Conservation (phyloP, 441 rosid species). For the Erodium texanum region DNA sequence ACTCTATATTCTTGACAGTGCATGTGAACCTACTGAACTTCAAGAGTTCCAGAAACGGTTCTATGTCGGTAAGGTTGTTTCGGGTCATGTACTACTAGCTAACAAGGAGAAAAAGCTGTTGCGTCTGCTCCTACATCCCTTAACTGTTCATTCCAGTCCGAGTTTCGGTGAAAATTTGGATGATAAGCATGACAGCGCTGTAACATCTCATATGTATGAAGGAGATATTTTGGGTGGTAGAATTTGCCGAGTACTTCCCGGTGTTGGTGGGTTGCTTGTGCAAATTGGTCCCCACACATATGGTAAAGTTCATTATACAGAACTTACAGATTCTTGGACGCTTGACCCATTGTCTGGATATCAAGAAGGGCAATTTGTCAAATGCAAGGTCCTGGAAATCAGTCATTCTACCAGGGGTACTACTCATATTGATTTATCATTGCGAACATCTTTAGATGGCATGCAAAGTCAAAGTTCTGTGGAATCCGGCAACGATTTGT, state of each 20-base stretch:
- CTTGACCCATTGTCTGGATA: slow-evolving; percentile 64
- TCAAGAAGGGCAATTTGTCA: slow-evolving; percentile 77
- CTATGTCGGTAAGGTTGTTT: slow-evolving; percentile 54
- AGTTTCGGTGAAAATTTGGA: slow-evolving; percentile 21
- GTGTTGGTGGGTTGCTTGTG: slow-evolving; percentile 76
- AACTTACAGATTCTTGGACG: slow-evolving; percentile 66
- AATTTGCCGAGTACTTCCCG: slow-evolving; percentile 65
- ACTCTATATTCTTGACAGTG: slow-evolving; percentile 67
- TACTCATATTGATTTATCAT: slow-evolving; percentile 65
- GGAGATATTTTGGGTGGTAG: slow-evolving; percentile 85
- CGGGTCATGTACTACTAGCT: slow-evolving; percentile 55
- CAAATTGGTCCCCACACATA: slow-evolving; percentile 73
- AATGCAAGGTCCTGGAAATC: slow-evolving; percentile 85
- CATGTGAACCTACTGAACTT: slow-evolving; percentile 67
- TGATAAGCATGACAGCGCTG: slow-evolving; percentile 23
- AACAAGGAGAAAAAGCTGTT: slow-evolving; percentile 63
- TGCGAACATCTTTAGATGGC: slow-evolving; percentile 61
- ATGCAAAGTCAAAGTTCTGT: slow-evolving; percentile 33
- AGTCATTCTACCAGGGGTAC: slow-evolving; percentile 54
- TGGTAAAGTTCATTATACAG: slow-evolving; percentile 89
- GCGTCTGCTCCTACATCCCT: slow-evolving; percentile 62
- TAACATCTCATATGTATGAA: slow-evolving; percentile 44
- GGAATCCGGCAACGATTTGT: slow-evolving; percentile 38
- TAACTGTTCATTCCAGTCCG: slow-evolving; percentile 23
- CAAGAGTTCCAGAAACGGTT: slow-evolving; percentile 54